phyloP scores from a whole-genome alignment of 805 yeast genomes.

The Lipomyces sp. region DNA sequence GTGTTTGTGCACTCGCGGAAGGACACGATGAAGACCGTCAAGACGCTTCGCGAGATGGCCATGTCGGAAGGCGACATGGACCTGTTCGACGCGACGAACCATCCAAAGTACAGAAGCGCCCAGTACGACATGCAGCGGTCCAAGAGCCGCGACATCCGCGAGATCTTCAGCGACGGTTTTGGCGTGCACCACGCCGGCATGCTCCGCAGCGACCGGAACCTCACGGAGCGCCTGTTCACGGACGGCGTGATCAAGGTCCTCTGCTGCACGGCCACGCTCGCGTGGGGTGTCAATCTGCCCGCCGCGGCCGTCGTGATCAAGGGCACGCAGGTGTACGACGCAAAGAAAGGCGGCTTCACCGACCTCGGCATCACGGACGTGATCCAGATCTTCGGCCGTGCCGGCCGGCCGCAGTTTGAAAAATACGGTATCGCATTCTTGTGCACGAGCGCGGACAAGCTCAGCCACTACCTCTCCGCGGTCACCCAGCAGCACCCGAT shows the following conservation, averaged over 20 bases:
- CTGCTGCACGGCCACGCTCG: constrained; percentile 95
- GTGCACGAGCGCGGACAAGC: constrained; percentile 73
- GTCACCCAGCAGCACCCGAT: constrained; percentile 95
- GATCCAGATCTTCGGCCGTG: constrained; percentile 97
- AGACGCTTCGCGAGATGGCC: constrained; percentile 66
- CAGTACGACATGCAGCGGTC: constrained; percentile 64
- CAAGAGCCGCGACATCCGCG: constrained; percentile 74
- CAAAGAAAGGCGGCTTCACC: constrained; percentile 89
- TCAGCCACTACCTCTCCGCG: constrained; percentile 85
- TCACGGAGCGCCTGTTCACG: constrained; percentile 83
- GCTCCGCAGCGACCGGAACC: constrained; percentile 83
- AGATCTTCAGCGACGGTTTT: constrained; percentile 75
- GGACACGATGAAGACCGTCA: constrained; percentile 83
- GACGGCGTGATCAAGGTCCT: constrained; percentile 83
- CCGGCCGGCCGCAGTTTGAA: constrained; percentile 97
- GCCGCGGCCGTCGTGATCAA: constrained; percentile 96
- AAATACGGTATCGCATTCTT: constrained; percentile 88
- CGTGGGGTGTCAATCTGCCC: constrained; percentile 99
- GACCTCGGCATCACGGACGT: constrained; percentile 96
- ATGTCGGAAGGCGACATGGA: constrained; percentile 54
- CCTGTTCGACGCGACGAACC: constrained; percentile 44
- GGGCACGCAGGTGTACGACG: constrained; percentile 93
- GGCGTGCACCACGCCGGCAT: constrained; percentile 98
- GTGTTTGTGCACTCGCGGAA: constrained; percentile 93
- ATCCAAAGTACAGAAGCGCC: constrained; percentile 40